Percentiles rank a stretch among this genome's conserved stretches.
These are phyloP conservation scores for Leccinum broughii DNA, from an alignment of 768 basidiomycete genomes.

Conservation along the genomic window DNA sequence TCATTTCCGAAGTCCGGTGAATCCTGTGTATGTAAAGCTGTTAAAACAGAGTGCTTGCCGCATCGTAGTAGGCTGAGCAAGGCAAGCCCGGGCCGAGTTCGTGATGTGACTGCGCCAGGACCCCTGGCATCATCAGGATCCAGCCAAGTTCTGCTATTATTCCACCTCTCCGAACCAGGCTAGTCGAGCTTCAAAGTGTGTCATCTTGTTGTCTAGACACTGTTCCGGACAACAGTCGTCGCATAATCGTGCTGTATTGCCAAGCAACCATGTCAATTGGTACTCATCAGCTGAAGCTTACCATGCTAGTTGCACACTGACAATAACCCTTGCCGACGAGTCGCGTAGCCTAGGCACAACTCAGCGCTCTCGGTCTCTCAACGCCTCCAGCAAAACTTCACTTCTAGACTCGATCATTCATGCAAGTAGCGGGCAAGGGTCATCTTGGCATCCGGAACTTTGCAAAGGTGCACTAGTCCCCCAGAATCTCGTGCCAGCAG, in stretches of 20 bases:
- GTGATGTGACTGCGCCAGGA: neutral
- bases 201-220: neutral
- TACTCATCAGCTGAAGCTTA: neutral
- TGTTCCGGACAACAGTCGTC: neutral
- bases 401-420: neutral
- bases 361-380: neutral
- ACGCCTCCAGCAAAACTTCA: neutral
- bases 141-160: too few species aligned
- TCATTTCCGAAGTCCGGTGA: neutral
- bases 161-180: neutral
- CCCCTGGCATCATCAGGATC: too few species aligned
- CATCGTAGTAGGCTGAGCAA: neutral
- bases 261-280: neutral
- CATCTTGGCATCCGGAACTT: neutral
- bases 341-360: neutral
- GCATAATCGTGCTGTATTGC: slow-evolving; percentile 2
- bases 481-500: neutral
- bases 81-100: too few species aligned
- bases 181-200: neutral
- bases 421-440: neutral
- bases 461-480: neutral
- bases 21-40: neutral
- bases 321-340: neutral
- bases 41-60: neutral
- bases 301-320: neutral